phyloP scores from a whole-genome alignment of 495 filamentous ascomycete species.

The Neurospora sublineolata region DNA sequence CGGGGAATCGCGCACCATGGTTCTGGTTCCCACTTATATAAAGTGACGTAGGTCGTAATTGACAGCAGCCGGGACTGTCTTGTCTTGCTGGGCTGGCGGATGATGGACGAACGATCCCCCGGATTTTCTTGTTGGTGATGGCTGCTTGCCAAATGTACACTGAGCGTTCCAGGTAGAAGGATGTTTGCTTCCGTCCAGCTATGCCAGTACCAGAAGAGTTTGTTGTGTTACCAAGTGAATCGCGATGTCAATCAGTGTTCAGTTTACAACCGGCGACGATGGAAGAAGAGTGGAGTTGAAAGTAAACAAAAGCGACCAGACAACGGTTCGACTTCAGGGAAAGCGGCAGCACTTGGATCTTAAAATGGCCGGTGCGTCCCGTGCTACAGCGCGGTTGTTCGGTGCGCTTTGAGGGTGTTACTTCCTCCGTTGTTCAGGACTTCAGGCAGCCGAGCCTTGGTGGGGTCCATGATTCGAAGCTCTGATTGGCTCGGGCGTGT shows the following conservation, averaged over 20 bases:
- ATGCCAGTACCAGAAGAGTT: background rate
- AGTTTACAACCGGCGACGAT: background rate
- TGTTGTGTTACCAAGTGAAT: background rate
- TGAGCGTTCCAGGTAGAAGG: background rate
- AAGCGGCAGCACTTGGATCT: background rate
- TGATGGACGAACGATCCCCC: background rate
- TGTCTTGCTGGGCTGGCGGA: background rate
- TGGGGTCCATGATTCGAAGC: background rate
- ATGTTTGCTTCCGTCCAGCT: background rate
- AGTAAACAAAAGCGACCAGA: slow-evolving; percentile 1
- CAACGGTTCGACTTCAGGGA: background rate
- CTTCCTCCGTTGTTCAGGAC: background rate
- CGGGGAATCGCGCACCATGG: background rate
- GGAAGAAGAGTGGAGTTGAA: background rate
- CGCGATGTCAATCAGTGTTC: background rate
- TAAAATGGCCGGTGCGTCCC: background rate
- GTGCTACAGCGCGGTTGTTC: background rate
- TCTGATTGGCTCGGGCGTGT: background rate
- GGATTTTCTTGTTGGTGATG: background rate
- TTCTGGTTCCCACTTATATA: background rate
- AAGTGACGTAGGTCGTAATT: background rate
- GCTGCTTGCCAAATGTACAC: background rate
- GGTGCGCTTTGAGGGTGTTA: background rate
- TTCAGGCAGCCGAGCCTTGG: background rate
- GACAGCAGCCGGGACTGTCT: background rate